Evolutionary conservation across 2,329 filamentous ascomycete species (phyloP), one percentile per base, ranked within the genome.

Genomic region (Dactylellina leptospora): DNA sequence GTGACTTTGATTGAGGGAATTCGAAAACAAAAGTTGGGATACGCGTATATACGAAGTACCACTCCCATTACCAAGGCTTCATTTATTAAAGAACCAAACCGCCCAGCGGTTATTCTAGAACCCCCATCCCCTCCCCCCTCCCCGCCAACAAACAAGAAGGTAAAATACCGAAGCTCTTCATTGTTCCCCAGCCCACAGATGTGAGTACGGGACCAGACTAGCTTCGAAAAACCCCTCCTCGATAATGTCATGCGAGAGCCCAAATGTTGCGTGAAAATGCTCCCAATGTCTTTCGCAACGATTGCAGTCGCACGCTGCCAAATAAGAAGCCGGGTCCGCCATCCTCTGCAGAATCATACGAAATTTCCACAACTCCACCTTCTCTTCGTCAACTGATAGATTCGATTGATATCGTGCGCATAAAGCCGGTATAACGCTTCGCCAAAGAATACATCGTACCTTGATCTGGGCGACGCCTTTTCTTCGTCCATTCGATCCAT

Each of bases 381-480:
- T 33, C 10, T 36, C 30, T 2, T 9, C 4, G n/a, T 36, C 30
- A 5, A 10, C 30, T 2, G 30, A 5, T 2, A 20, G 22, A 22
- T 25, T 40, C 9, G 40, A 45, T 18, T 22, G 20, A 28, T 51
- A 61, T 10, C 45, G 56, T 8, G 1, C 28, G 1, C 13, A 22
- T 9, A 61, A 47, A 40, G 30, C 36, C 13, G 22, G 28, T 33
- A 61, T 23, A 36, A 61, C 48, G 18, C 22, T 23, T 18, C 25
- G 45, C 56, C 56, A 61, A 4, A 51, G 22, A 25, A 28, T 9
- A 16, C 56, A 61, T 4, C 56, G 56, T n/a, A 51, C 11, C 10
- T 20, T 45, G n/a, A 18, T 10, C 4, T n/a, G 9, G 11, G 40
- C 40, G 13, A 10, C 8, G n/a, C 27, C 33, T 30, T 25, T 27